phyloP scores from a whole-genome alignment of 257 asterid genomes.

The Ilex aquifolium region DNA sequence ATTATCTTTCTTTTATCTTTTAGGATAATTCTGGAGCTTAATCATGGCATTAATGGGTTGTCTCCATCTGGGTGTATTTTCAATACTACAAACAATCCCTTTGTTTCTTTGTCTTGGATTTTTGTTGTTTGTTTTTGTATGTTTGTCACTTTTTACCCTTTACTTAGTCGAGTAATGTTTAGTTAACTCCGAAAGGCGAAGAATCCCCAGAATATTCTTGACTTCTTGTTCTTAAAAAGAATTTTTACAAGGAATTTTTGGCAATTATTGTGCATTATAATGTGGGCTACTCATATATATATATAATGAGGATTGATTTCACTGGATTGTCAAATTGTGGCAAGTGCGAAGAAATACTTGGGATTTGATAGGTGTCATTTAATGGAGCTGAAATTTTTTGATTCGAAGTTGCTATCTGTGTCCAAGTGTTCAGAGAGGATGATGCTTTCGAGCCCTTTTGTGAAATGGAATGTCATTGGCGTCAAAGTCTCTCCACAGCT shows the following conservation, averaged over 20 bases:
- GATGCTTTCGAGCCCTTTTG: conserved; percentile 36
- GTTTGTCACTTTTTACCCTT: too few relatives aligned
- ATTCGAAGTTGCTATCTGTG: conserved; percentile 30
- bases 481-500: too few relatives aligned
- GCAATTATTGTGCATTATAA: too few relatives aligned
- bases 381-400: conserved; percentile 40
- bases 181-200: conserved; percentile 28
- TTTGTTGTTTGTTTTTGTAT: too few relatives aligned
- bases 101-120: too few relatives aligned
- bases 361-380: too few relatives aligned
- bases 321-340: neutral
- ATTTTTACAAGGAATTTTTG: neutral
- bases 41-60: too few relatives aligned
- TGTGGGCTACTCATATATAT: neutral
- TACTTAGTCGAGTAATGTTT: neutral
- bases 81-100: too few relatives aligned
- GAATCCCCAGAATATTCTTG: conserved; percentile 40
- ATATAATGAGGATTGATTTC: conserved; percentile 1
- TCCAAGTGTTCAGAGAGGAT: conserved; percentile 28
- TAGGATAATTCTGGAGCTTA: too few relatives aligned
- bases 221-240: neutral
- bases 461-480: conserved; percentile 4
- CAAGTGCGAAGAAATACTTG: neutral
- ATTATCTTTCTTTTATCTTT: too few relatives aligned
- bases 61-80: too few relatives aligned